Evolutionary conservation across 208 protist genomes (phyloP).

Genomic region (Crithidia brevicula): DNA sequence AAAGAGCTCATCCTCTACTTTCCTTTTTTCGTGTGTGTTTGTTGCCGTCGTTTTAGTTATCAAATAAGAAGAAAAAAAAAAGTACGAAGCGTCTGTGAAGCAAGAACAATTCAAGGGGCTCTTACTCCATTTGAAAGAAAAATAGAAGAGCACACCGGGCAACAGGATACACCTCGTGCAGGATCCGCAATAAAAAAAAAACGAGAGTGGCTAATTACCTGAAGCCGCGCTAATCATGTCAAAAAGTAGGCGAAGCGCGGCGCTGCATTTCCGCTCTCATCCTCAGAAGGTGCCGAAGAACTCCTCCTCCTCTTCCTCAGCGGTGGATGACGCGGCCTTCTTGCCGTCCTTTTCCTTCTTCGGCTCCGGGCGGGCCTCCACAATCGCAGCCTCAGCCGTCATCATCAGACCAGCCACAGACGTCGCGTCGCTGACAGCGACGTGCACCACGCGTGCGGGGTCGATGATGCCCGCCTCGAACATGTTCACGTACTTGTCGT

Average conservation of each 20-base stretch:
- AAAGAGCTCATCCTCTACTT: too few relatives aligned
- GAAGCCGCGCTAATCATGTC: too few relatives aligned
- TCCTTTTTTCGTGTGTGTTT: too few relatives aligned
- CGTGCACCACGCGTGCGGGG: conserved; percentile 99
- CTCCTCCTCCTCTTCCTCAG: conserved; percentile 29
- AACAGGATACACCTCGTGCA: conserved; percentile 1
- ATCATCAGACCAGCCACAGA: conserved; percentile 98
- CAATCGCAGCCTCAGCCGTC: conserved; percentile 97
- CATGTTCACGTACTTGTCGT: conserved; percentile 97
- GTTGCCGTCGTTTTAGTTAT: too few relatives aligned
- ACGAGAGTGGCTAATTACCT: not conserved
- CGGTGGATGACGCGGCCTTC: conserved; percentile 1
- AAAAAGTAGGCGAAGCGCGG: too few relatives aligned
- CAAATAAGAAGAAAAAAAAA: conserved; percentile 2
- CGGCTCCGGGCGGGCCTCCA: conserved; percentile 45
- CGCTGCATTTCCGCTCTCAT: too few relatives aligned
- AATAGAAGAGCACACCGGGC: not conserved
- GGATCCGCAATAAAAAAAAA: too few relatives aligned
- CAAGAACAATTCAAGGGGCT: too few relatives aligned
- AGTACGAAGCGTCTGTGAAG: conserved; percentile 5
- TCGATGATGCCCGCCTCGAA: conserved; percentile 99
- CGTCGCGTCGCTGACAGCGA: conserved; percentile 96
- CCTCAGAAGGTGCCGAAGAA: conserved; percentile 42
- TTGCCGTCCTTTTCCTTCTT: conserved; percentile 27
- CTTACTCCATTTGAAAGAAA: too few relatives aligned